phyloP scores from a whole-genome alignment of 2,329 filamentous ascomycete species.

The Sporothrix pseudoabietina region DNA sequence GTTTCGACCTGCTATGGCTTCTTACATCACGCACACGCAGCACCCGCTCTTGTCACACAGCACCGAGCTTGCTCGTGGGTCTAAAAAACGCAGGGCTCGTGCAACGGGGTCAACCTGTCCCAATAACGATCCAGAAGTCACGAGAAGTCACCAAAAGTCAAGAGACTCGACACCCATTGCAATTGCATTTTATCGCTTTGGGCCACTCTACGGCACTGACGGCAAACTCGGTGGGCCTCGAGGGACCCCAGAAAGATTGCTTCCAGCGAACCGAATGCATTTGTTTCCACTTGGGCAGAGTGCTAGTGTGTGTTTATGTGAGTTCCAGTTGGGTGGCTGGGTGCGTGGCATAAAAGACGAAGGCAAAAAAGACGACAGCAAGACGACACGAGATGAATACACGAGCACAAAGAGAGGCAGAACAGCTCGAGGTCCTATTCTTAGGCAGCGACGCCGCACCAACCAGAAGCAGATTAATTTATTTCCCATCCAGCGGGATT shows the following conservation, averaged over 20 bases:
- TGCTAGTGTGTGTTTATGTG: background rate
- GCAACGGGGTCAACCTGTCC: background rate
- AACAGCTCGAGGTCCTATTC: conserved; percentile 18
- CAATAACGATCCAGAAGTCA: background rate
- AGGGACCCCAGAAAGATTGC: background rate
- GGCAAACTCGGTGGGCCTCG: background rate
- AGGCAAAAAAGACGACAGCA: background rate
- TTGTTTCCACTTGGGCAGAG: background rate
- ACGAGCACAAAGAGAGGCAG: background rate
- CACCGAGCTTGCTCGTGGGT: conserved; percentile 4
- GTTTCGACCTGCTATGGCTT: background rate
- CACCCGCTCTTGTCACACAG: background rate
- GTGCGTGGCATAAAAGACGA: conserved; percentile 7
- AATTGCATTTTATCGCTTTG: background rate
- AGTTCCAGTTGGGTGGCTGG: background rate
- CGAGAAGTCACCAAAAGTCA: background rate
- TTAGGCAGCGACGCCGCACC: conserved; percentile 14
- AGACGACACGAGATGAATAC: background rate
- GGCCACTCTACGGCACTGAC: background rate
- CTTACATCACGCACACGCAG: background rate
- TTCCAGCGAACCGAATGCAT: background rate
- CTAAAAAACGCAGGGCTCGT: conserved; percentile 17
- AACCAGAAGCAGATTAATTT: conserved; percentile 5
- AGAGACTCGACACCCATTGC: background rate
- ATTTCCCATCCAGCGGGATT: conserved; percentile 23